Evolutionary conservation across 768 basidiomycete genomes (phyloP), one percentile per base, ranked within the genome.

Genomic region (Podaxis sp.): DNA sequence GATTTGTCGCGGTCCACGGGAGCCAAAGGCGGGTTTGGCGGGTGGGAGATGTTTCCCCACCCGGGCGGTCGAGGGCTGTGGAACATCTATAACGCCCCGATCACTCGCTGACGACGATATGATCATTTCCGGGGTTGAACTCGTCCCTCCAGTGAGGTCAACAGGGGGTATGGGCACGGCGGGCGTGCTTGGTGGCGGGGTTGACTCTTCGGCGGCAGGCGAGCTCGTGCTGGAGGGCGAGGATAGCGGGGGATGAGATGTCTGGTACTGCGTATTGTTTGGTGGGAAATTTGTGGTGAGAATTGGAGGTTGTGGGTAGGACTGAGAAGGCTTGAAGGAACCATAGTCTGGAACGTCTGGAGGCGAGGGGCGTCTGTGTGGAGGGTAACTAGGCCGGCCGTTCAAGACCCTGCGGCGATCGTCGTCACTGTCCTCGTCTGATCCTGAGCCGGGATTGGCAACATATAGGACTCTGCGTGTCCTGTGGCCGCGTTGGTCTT

Each of bases 141-240:
- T 62, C 11, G n/a, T 51, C 12, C 29, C 54, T 17, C 46, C 53
- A n/a, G 46, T 37, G 37, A 62, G 61, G 38, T 62, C 54, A 37
- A 61, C 53, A 4, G 43, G 60, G 2, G 78, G 83, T 17, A 71
- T 75, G 33, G 75, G 75, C 66, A 83, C 77, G 54, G 80, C 82
- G 12, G 89, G 87, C 11, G 89, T 88, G 68, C 80, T 82, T 27
- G 88, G 88, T 3, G 89, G 88, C 61, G 90, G 88, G n/a, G 88
- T 86, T 2, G 86, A 83, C 64, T 88, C 87, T 54, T 85, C 80
- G 43, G 75, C 77, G 52, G 80, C 77, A 4, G 83, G 85, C 2
- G 90, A 91, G 68, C 83, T 84, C 52, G 85, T 81, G 68, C 81
- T 86, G 57, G 87, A 89, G 19, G 90, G 87, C 2, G 90, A 90